Base-by-base conservation (phyloP, 2,329 filamentous ascomycete genomes). In the Huntiella moniliformis region DNA sequence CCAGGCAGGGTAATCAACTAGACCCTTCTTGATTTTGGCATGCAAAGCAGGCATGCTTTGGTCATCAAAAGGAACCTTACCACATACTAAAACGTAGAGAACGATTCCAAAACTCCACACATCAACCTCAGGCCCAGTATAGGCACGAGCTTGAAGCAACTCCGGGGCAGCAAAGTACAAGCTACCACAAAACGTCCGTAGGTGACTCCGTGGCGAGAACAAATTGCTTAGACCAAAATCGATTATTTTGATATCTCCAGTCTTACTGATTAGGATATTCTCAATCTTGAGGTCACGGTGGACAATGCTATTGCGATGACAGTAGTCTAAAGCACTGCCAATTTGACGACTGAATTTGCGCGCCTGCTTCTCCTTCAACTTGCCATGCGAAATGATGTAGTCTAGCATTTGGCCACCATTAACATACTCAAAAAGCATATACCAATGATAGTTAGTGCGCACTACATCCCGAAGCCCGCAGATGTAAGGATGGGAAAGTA, bases 71-170 rank as follows among this genome's bases (percentile, higher is more conserved):
- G 91, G 91, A 3, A 98, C 91, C 61, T 96, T 96, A 44, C 91
- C 91, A 58, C 91, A 96, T 3, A 96, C 91, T 51, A 98, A 64
- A 48, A 98, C 91, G 56, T 96, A 98, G 11, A 98, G 72, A 10
- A 98, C 91, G 54, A 98, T 95, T 16, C 91, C 91, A 62, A 96
- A 96, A 64, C 91, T 96, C 91, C 91, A 98, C 1, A 96, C 75
- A 57, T 98, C 91, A 22, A 98, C 91, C 59, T 98, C 91, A 1
- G 91, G 91, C 0, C 91, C 91, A 1, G 84, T 93, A 58, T 98
- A 98, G 48, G 87, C 84, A 57, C 83, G 81, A 33, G 91, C 91
- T 59, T 96, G 88, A 41, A 98, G 69, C 43, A 98, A 67, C 60
- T 98, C 91, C 0, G 91, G 91, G 1, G 91, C 91, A 22, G 91